Evolutionary conservation across 305 asterid species (phyloP).

Genomic region (Solanum hybrid): DNA sequence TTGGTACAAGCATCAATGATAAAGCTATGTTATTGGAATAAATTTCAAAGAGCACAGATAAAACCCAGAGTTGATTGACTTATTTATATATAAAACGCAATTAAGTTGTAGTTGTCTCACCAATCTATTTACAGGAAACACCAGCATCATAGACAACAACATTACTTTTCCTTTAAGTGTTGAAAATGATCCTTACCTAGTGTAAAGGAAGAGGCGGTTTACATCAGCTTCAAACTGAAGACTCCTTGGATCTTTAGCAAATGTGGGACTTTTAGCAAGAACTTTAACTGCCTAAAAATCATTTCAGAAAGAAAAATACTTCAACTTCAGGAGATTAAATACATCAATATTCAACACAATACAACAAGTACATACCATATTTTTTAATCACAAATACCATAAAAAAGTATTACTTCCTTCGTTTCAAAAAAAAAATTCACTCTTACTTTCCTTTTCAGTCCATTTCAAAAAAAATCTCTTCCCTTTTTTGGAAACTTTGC

Average conservation of each 20-base stretch:
- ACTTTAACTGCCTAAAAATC: conserved; percentile 67
- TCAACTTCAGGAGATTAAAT: not conserved
- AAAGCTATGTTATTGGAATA: not conserved
- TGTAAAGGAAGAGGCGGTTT: conserved; percentile 70
- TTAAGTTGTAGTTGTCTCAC: not conserved
- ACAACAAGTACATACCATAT: not conserved
- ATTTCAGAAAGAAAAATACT: not conserved
- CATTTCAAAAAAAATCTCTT: no score
- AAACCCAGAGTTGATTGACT: not conserved
- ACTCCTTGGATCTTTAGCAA: conserved; percentile 59
- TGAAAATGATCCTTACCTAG: conserved; percentile 41
- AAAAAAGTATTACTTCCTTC: not conserved
- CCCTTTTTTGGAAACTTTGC: no score
- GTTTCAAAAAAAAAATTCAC: no score
- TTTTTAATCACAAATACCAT: not conserved
- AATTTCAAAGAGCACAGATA: not conserved
- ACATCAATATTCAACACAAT: not conserved
- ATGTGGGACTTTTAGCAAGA: conserved; percentile 80
- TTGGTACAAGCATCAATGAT: not conserved
- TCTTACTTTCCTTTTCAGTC: not conserved
- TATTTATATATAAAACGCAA: not conserved
- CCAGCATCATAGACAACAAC: not conserved
- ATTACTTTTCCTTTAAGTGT: not conserved
- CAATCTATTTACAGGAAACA: not conserved
- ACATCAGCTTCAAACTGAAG: conserved; percentile 84